Evolutionary conservation across 2,329 filamentous ascomycete genomes (phyloP).

Genomic region (Talaromyces sp.): DNA sequence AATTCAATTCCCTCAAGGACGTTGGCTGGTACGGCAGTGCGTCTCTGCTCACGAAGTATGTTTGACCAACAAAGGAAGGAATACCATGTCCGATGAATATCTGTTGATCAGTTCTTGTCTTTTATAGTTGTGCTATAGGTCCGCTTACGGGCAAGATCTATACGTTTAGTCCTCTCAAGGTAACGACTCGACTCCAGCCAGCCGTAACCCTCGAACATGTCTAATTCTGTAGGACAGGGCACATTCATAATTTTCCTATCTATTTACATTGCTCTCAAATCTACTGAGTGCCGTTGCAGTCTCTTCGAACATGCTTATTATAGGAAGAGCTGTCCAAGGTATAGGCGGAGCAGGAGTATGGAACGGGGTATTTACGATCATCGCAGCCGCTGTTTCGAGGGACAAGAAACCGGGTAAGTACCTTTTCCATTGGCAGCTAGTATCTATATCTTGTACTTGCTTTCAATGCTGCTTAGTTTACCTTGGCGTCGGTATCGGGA

Average conservation of each 20-base stretch:
- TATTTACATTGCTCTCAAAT: not conserved
- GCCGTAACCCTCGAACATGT: not conserved
- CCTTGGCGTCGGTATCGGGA: not conserved
- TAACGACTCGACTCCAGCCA: not conserved
- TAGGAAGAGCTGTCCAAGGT: not conserved
- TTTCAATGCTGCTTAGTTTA: not conserved
- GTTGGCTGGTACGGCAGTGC: not conserved
- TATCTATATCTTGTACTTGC: not conserved
- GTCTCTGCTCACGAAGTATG: not conserved
- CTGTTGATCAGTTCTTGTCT: not conserved
- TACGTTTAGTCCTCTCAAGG: not conserved
- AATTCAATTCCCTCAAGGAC: not conserved
- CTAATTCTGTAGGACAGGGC: not conserved
- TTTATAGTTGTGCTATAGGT: not conserved
- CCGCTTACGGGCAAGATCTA: not conserved
- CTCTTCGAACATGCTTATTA: not conserved
- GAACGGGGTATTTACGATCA: not conserved
- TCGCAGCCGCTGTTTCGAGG: not conserved
- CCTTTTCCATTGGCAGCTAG: not conserved
- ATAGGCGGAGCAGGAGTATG: not conserved
- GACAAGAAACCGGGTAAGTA: not conserved
- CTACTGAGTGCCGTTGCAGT: not conserved
- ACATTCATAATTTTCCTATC: not conserved
- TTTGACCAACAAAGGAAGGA: not conserved
- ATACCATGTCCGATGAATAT: not conserved